A percentile compares a stretch with the other conserved stretches of the same genome.
phyloP scores from a whole-genome alignment of 148 eudicot genomes.

The Camellia lanceoleosa region DNA sequence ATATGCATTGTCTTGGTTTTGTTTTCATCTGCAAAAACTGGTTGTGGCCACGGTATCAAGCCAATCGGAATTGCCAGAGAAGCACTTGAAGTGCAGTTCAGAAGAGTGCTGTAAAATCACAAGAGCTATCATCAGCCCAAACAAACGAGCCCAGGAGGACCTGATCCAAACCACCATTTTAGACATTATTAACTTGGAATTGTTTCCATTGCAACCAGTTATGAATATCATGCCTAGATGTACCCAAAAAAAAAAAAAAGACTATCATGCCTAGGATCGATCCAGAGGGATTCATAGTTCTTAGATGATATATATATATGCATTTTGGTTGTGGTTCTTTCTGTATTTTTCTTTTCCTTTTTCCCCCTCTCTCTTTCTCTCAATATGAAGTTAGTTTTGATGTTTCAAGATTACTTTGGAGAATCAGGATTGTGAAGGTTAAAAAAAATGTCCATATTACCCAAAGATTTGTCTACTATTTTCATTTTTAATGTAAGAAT shows the following conservation, averaged over 20 bases:
- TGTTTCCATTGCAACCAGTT: neutral
- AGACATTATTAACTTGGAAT: neutral
- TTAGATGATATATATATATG: neutral
- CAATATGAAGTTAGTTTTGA: neutral
- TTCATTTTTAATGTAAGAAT: too few relatives aligned
- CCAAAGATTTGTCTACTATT: too few relatives aligned
- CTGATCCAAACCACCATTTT: conserved; percentile 18
- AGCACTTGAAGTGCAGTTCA: conserved; percentile 1
- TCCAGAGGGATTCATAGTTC: neutral
- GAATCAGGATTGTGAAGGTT: neutral
- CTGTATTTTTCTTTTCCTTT: neutral
- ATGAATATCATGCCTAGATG: neutral
- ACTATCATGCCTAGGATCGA: neutral
- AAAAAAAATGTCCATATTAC: too few relatives aligned
- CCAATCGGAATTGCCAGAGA: conserved; percentile 14
- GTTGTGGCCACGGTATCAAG: neutral
- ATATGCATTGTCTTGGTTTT: neutral
- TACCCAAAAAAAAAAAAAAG: too few relatives aligned
- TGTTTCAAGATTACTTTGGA: neutral
- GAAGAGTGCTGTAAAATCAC: neutral
- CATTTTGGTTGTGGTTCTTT: neutral
- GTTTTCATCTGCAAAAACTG: neutral
- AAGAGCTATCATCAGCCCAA: neutral
- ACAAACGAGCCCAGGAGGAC: conserved; percentile 15
- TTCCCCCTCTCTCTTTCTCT: neutral